These are phyloP conservation scores for Cladophialophora chaetospira DNA, from an alignment of 2,329 filamentous ascomycete species.

Conservation along the genomic window DNA sequence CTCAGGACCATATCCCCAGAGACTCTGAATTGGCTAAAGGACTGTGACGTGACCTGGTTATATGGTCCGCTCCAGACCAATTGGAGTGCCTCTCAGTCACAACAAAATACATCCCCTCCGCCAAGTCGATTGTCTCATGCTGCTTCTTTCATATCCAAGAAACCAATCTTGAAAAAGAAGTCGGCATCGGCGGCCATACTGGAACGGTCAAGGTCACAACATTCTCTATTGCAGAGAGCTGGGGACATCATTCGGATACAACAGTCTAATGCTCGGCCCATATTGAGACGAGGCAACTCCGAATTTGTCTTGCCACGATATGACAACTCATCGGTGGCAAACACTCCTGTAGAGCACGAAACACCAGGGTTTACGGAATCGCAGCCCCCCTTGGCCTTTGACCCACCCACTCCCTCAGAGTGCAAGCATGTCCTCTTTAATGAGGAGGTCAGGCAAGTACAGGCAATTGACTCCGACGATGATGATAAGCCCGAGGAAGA, in stretches of 20 bases:
- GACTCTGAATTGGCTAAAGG: conserved; percentile 94
- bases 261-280: conserved; percentile 58
- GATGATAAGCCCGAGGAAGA: conserved; percentile 67
- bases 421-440: conserved; percentile 94
- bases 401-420: conserved; percentile 56
- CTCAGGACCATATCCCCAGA: conserved; percentile 87
- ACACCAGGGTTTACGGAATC: conserved; percentile 43
- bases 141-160: conserved; percentile 72
- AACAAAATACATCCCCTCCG: conserved; percentile 48
- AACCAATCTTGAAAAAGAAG: conserved; percentile 93
- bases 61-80: conserved; percentile 83
- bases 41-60: conserved; percentile 95
- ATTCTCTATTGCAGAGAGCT: conserved; percentile 86
- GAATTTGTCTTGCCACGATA: conserved; percentile 68
- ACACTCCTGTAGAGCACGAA: conserved; percentile 55
- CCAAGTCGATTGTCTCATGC: conserved; percentile 60
- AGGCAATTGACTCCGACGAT: conserved; percentile 84
- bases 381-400: conserved; percentile 63
- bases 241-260: conserved; percentile 84
- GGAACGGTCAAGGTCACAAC: conserved; percentile 82
- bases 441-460: conserved; percentile 92
- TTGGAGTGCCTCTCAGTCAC: conserved; percentile 51
- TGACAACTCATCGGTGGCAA: conserved; percentile 48
- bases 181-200: conserved; percentile 96
- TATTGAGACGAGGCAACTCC: conserved; percentile 64